Evolutionary conservation across 192 early-diverging fungal genomes (phyloP).

Genomic region (Backusella mclennaniae): DNA sequence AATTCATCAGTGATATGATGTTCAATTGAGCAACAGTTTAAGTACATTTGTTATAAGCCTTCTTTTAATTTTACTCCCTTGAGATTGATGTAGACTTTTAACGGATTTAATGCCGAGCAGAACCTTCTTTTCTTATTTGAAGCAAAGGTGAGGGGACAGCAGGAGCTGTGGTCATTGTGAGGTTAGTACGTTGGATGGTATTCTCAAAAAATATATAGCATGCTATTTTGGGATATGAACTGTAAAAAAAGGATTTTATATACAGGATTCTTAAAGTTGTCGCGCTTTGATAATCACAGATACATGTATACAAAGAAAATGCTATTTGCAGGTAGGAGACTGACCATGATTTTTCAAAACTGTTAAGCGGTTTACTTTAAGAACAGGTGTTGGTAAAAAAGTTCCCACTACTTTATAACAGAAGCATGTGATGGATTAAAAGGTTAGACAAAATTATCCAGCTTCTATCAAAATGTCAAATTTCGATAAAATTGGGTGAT

Average conservation of each 20-base stretch:
- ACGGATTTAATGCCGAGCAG: no score
- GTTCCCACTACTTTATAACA: background rate
- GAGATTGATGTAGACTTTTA: no score
- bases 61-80: no score
- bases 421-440: background rate
- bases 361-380: background rate
- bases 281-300: no score
- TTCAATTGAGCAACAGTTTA: no score
- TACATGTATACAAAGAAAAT: no score
- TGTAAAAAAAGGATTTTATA: background rate
- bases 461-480: background rate
- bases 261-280: no score
- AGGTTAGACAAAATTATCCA: background rate
- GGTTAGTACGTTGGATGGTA: background rate
- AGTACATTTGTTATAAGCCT: no score
- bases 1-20: background rate
- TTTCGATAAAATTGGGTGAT: background rate
- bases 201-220: background rate
- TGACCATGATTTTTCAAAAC: background rate
- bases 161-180: background rate
- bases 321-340: no score
- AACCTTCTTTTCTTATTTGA: no score
- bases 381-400: no score
- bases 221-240: background rate
- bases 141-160: background rate